Percentiles rank a stretch among this genome's conserved stretches.
These are phyloP conservation scores for Hypoxylon subgilvum DNA, from an alignment of 495 filamentous ascomycete genomes.

Conservation along the genomic window DNA sequence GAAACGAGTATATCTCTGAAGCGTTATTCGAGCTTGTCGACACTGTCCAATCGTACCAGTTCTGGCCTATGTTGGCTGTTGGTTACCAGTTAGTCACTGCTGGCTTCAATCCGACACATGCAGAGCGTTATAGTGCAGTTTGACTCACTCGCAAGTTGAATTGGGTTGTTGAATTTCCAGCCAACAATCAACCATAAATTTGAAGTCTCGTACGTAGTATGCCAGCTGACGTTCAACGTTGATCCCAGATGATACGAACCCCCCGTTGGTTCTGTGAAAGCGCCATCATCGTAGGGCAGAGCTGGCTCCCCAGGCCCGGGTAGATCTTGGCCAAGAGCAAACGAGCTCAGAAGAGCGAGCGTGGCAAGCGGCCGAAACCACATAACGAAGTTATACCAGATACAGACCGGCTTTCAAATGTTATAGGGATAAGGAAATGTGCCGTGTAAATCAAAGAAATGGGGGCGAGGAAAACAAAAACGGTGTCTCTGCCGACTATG, in stretches of 20 bases:
- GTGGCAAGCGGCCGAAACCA: constrained; percentile 21
- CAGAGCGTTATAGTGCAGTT: not conserved
- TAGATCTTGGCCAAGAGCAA: constrained; percentile 24
- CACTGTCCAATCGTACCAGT: constrained; percentile 32
- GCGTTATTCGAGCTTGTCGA: constrained; percentile 30
- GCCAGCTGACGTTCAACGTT: constrained; percentile 37
- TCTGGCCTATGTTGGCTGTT: constrained; percentile 29
- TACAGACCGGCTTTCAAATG: too few relatives aligned
- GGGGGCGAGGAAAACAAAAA: too few relatives aligned
- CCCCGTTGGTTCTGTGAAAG: constrained; percentile 28
- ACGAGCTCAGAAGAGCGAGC: constrained; percentile 22
- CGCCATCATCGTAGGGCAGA: constrained; percentile 21
- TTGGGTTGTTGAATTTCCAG: constrained; percentile 17
- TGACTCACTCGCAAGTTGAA: constrained; percentile 32
- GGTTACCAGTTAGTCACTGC: not conserved
- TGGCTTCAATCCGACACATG: not conserved
- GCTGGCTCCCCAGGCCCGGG: constrained; percentile 33
- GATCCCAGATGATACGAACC: constrained; percentile 22
- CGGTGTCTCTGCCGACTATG: too few relatives aligned
- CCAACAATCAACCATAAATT: constrained; percentile 35
- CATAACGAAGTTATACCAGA: constrained; percentile 25
- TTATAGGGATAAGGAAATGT: too few relatives aligned
- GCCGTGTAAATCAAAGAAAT: not conserved
- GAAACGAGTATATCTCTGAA: constrained; percentile 36
- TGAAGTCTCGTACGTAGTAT: constrained; percentile 35